Percentiles rank a stretch among this genome's conserved stretches.
phyloP scores from a whole-genome alignment of 176 grass and related monocot species.

The Dendrocalamus sinicus region DNA sequence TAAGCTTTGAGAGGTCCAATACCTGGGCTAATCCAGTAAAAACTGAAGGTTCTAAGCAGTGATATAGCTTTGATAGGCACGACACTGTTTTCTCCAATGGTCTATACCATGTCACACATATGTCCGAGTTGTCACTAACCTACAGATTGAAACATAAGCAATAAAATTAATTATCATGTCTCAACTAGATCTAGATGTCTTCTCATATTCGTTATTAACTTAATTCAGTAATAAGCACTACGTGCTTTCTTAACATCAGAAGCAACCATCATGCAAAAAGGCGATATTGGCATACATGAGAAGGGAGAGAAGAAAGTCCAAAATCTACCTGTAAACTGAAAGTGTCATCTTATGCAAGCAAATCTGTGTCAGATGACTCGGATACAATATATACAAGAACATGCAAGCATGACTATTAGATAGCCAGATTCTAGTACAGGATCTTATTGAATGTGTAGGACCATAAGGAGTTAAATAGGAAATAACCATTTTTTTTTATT shows the following conservation, averaged over 20 bases:
- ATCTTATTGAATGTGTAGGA: constrained; percentile 18
- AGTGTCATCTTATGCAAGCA: neutral
- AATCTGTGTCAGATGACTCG: neutral
- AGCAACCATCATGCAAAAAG: neutral
- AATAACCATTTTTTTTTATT: neutral
- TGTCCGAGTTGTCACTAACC: constrained; percentile 72
- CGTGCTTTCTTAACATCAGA: constrained; percentile 27
- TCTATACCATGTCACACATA: constrained; percentile 85
- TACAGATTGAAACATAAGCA: constrained; percentile 50
- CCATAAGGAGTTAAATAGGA: neutral
- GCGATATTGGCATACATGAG: constrained; percentile 1
- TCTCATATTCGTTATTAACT: neutral
- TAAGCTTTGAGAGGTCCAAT: constrained; percentile 36
- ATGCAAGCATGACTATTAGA: constrained; percentile 21
- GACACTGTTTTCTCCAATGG: constrained; percentile 99
- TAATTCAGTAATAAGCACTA: constrained; percentile 24
- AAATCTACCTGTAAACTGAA: constrained; percentile 16
- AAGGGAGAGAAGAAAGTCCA: constrained; percentile 5
- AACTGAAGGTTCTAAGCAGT: constrained; percentile 85
- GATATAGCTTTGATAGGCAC: constrained; percentile 95
- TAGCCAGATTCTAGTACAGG: neutral
- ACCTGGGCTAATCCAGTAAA: constrained; percentile 99
- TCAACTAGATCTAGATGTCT: neutral
- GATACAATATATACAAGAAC: constrained; percentile 3
- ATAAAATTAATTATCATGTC: constrained; percentile 20